Evolutionary conservation across 179 eudicot species (phyloP).

Genomic region (Sideroxylon spinosum): DNA sequence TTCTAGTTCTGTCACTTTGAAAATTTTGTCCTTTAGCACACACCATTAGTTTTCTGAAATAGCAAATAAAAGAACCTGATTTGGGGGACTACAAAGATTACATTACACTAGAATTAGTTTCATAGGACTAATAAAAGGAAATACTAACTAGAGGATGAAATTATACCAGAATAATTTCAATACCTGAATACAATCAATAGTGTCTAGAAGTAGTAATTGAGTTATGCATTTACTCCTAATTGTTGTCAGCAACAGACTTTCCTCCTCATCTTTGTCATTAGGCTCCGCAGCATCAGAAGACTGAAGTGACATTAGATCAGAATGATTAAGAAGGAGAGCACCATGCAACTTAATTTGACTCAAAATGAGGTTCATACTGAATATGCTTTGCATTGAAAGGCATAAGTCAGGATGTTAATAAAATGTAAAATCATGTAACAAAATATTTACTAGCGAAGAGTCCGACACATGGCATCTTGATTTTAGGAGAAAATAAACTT

Average conservation of each 20-base stretch:
- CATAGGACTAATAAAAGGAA: not conserved
- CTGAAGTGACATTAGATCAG: conserved; percentile 32
- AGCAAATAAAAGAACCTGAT: not conserved
- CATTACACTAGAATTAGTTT: not conserved
- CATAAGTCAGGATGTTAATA: not conserved
- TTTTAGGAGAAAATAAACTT: not conserved
- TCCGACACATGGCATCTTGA: conserved; percentile 1
- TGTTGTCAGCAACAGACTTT: conserved; percentile 57
- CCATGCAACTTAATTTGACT: not conserved
- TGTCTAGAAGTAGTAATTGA: conserved; percentile 78
- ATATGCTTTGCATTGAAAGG: not conserved
- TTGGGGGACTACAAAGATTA: not conserved
- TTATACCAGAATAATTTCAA: conserved; percentile 10
- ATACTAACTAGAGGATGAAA: not conserved
- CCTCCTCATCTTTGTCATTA: conserved; percentile 52
- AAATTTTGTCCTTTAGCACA: not conserved
- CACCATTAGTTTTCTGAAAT: not conserved
- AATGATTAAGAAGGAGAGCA: conserved; percentile 15
- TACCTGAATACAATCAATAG: conserved; percentile 93
- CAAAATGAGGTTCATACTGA: not conserved
- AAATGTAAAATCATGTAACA: not conserved
- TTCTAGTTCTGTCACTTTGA: not conserved
- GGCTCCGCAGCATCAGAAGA: conserved; percentile 45
- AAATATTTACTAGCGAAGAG: not conserved
- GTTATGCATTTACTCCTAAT: conserved; percentile 93